Evolutionary conservation across 768 basidiomycete genomes (phyloP).

Genomic region (Tremella mesenterica): DNA sequence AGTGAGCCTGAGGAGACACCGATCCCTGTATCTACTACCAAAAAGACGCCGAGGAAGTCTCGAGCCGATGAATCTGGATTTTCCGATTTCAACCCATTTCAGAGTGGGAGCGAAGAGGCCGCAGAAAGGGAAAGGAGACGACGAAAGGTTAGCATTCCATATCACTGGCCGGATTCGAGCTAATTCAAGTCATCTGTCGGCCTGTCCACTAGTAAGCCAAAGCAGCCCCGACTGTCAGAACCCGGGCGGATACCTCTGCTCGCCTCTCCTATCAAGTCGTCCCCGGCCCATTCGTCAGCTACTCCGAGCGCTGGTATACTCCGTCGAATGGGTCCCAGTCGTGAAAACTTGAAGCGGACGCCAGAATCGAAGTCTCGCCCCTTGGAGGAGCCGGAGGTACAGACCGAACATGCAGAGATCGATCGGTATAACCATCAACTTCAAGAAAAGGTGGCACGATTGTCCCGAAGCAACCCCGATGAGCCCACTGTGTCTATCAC

Average conservation of each 20-base stretch:
- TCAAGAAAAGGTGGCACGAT: conserved; percentile 20
- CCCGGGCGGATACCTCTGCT: conserved; percentile 9
- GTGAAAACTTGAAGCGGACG: conserved; percentile 25
- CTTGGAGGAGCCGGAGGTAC: conserved; percentile 11
- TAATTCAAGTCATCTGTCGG: conserved; percentile 28
- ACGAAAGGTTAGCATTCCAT: conserved; percentile 20
- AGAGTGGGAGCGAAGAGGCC: conserved; percentile 39
- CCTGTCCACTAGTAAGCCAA: conserved; percentile 3
- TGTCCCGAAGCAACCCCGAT: conserved; percentile 10
- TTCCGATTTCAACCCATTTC: conserved; percentile 43
- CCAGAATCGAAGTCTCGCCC: conserved; percentile 29
- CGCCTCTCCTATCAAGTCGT: conserved; percentile 4
- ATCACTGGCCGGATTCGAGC: background rate
- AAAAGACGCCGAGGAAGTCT: conserved; percentile 23
- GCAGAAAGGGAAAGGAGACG: conserved; percentile 27
- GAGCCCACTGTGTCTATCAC: background rate
- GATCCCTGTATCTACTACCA: background rate
- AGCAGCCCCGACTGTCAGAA: conserved; percentile 26
- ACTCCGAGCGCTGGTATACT: no score
- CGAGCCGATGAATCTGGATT: conserved; percentile 32
- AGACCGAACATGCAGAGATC: conserved; percentile 16
- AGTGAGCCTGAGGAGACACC: conserved; percentile 10
- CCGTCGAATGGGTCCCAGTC: conserved; percentile 23
- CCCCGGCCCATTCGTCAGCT: conserved; percentile 5
- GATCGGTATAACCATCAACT: conserved; percentile 28